Evolutionary conservation across 129 eudicot genomes (phyloP), one percentile per base, ranked within the genome.

Genomic region (Solidago caesia): DNA sequence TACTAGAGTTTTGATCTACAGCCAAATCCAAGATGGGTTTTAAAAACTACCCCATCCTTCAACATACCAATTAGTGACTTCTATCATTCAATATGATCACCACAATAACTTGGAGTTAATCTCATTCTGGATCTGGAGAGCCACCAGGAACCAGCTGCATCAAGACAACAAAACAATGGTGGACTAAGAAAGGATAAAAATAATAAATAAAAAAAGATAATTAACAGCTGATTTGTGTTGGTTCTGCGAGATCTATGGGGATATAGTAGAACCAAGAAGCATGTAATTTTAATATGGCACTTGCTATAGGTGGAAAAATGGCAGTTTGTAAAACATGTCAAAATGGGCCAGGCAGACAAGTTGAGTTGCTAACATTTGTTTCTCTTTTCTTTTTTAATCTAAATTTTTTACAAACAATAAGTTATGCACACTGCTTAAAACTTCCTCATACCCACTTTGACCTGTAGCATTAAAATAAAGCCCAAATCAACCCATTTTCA

Each of bases 121-220:
- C 75, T 86, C 90, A 86, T 83, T 86, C 91, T 56, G 88, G 73
- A 29, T 86, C 91, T n/a, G 91, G 91, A 61, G 91, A 86, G 47
- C 91, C 91, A 67, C 91, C 91, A 6, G 91, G 91, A 16, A 86
- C 91, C 78, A 87, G 68, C 90, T 86, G 84, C 89, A 82, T 44
- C 74, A 39, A 46, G 26, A 77, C 61, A 71, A 46, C 8, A 29
- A 71, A 60, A 70, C 46, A 56, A 26, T 48, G 16, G 46, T 21
- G 47, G 39, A 21, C 9, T 65, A 68, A 44, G 12, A 64, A 33
- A 8, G 5, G 68, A 15, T 29, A 33, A 71, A 15, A 8, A 8
- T 26, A 12, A n/a, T n/a, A n/a, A n/a, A n/a, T n/a, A 33, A 0
- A 33, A 33, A 0, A 2, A 33, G 39, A 33, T 2, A 70, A 9